Evolutionary conservation across 108 stramenopile species (phyloP), one percentile per base, ranked within the genome.

Genomic region (Bacterosira constricta): DNA sequence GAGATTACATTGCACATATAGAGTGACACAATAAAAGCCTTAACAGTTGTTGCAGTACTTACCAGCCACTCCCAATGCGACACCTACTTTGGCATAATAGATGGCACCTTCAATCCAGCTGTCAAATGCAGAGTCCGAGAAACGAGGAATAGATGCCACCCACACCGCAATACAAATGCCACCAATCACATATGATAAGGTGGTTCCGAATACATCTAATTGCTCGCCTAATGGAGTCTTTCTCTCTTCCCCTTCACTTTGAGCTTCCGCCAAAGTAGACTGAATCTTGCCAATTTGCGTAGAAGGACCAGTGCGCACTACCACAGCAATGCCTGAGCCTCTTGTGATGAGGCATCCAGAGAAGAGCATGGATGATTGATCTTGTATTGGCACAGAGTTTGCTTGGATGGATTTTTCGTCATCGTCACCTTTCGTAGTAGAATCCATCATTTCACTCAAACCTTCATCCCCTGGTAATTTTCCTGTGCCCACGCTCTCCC

Each of bases 31-130:
- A n/a, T n/a, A n/a, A n/a, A n/a, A n/a, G n/a, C n/a, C n/a, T n/a
- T n/a, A n/a, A n/a, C n/a, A n/a, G n/a, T n/a, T n/a, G n/a, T n/a
- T n/a, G n/a, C n/a, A n/a, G n/a, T n/a, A n/a, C n/a, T n/a, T n/a
- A n/a, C n/a, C n/a, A 2, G 97, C 97, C n/a, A 99, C 98, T 23
- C 96, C 97, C 68, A 99, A 82, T n/a, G 98, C 96, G 7, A 99
- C 98, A 34, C 96, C 90, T 8, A 97, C 92, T 69, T 97, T 97
- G 74, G 97, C 96, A 76, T 97, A 92, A 69, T 98, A 91, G 7
- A 98, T 64, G n/a, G 90, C 86, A 15, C 87, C 92, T 62, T 93
- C 84, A 64, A 85, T 79, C 47, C 74, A 47, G 41, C 64, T 66
- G 27, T 54, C 72, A 75, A 97, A 97, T 11, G 83, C 69, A 0